Percentiles rank a stretch among this genome's conserved stretches.
These are phyloP conservation scores for Acacia crassicarpa DNA, from an alignment of 306 rosid genomes.

Conservation along the genomic window DNA sequence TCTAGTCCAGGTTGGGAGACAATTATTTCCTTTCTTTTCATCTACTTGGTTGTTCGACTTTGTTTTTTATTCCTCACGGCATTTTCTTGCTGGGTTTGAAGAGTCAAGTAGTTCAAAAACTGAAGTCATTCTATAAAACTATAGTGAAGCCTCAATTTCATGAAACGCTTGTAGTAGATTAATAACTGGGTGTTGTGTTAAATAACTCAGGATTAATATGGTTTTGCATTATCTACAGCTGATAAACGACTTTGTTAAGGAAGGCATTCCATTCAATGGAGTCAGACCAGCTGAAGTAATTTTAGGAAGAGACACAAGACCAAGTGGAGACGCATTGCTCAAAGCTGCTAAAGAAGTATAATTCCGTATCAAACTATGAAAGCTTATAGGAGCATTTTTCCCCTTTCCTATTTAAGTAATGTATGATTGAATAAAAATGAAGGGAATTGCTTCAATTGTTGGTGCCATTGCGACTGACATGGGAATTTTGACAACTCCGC, in stretches of 20 bases:
- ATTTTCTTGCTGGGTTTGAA: background rate
- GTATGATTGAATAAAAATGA: conserved; percentile 29
- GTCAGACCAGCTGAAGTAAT: conserved; percentile 50
- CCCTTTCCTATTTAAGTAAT: background rate
- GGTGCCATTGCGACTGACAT: conserved; percentile 64
- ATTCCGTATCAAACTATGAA: background rate
- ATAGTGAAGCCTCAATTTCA: background rate
- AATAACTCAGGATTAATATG: conserved; percentile 4
- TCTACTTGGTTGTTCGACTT: background rate
- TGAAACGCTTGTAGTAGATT: background rate
- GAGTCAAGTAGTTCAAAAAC: background rate
- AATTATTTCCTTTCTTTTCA: background rate
- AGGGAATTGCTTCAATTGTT: conserved; percentile 78
- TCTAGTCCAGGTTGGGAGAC: conserved; percentile 43
- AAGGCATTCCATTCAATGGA: conserved; percentile 55
- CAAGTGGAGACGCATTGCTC: conserved; percentile 78
- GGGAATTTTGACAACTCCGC: conserved; percentile 91
- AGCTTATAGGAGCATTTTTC: background rate
- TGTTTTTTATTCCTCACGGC: background rate
- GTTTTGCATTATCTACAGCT: conserved; percentile 39
- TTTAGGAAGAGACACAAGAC: conserved; percentile 93
- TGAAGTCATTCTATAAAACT: background rate
- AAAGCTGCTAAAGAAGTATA: conserved; percentile 80
- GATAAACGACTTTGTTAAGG: conserved; percentile 61
- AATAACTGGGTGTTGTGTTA: background rate